Base-by-base conservation (phyloP, 192 early-diverging fungal species). In the Rhizophagus sp. region DNA sequence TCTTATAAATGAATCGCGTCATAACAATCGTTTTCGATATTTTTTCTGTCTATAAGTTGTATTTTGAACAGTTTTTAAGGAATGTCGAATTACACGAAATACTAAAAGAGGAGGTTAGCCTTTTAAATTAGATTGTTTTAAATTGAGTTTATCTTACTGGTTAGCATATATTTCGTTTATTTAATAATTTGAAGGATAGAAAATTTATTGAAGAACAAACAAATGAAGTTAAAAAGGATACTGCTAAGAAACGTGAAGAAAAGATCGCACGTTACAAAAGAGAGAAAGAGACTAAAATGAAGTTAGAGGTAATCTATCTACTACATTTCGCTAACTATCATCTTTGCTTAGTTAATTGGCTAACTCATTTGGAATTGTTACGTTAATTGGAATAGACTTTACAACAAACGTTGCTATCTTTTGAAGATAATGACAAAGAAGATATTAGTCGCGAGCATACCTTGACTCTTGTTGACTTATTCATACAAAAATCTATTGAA, bases 201-300 rank as follows among this genome's bases (percentile, higher is more conserved):
- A 87, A 87, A 61, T 83, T 82, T 30, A 65, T 81, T 77, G 73
- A 89, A 85, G 69, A 84, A 83, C 71, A 76, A 61, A 74, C 83
- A 69, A 75, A 79, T 80, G 62, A 83, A 85, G 76, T 83, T 74
- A 70, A 47, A 5, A 80, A 81, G 64, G 85, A 92, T 83, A 75
- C 88, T 64, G 87, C 90, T 75, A 84, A 85, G 74, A 79, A 84
- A 81, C 83, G 94, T 80, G 80, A 89, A 79, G 91, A 87, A 63
- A 94, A 97, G 80, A 93, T 95, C 83, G 91, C 87, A 1, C 86
- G 93, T 1, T 92, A 89, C 74, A 93, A 94, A 71, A 86, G 94
- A 34, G 96, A 97, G 81, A 92, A 94, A 81, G 89, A 88, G 27
- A 81, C 89, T n/a, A 90, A 89, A 79, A 83, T 87, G 44, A 85